Percentiles rank a stretch among this genome's conserved stretches.
These are phyloP conservation scores for Cryphonectria japonica DNA, from an alignment of 2,329 filamentous ascomycete species.

Conservation along the genomic window DNA sequence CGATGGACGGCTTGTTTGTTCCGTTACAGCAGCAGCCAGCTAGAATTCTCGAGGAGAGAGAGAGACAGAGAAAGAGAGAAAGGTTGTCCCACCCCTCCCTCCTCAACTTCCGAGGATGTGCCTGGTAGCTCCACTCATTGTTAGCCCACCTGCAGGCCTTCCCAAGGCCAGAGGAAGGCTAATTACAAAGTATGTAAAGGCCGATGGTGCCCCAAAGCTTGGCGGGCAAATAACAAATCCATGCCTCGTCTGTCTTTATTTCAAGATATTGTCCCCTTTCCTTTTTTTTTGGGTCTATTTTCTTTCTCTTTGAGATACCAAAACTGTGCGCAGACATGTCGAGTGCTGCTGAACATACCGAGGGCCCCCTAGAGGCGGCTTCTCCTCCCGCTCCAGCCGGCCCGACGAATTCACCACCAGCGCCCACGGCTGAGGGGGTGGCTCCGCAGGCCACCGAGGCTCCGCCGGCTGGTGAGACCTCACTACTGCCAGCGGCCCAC, in stretches of 20 bases:
- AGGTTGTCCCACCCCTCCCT: background rate
- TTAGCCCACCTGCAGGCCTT: background rate
- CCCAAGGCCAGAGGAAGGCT: background rate
- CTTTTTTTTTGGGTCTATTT: background rate
- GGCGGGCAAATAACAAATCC: background rate
- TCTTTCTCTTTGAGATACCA: background rate
- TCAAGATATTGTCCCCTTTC: background rate
- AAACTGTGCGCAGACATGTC: constrained; percentile 11
- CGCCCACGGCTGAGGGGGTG: background rate
- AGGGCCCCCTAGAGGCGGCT: background rate
- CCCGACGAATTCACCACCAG: background rate
- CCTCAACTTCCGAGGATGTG: background rate
- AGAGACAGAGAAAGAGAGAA: background rate
- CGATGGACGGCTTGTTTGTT: background rate
- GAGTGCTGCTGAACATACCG: constrained; percentile 11
- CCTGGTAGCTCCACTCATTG: background rate
- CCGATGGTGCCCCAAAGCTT: background rate
- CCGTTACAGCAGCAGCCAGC: background rate
- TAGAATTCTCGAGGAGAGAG: background rate
- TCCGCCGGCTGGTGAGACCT: background rate
- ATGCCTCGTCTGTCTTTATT: background rate
- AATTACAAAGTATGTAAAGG: background rate
- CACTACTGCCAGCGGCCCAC: constrained; percentile 26
- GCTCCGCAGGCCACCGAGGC: background rate
- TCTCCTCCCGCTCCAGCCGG: constrained; percentile 3